These are phyloP conservation scores for Leptographium radiaticola DNA, from an alignment of 2,329 filamentous ascomycete species.

Conservation along the genomic window DNA sequence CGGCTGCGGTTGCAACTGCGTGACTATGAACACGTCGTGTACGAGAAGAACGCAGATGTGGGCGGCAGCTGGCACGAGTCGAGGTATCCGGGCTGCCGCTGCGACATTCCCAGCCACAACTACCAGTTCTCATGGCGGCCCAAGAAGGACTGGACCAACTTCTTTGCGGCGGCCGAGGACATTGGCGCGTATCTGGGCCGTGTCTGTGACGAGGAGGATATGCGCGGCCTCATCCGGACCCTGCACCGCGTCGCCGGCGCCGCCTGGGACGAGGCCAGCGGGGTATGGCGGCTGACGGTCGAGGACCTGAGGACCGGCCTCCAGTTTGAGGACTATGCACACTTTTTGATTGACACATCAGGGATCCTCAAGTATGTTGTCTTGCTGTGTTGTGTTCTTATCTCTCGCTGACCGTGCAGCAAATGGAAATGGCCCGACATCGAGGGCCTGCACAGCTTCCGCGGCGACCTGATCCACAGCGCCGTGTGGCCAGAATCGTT, in stretches of 20 bases:
- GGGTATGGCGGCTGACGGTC: slow-evolving; percentile 29
- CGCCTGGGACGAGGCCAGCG: slow-evolving; percentile 29
- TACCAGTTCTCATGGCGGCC: slow-evolving; percentile 50
- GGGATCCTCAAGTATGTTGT: slow-evolving; percentile 38
- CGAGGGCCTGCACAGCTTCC: slow-evolving; percentile 29
- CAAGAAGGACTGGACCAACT: slow-evolving; percentile 45
- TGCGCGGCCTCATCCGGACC: slow-evolving; percentile 30
- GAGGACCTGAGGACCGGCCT: slow-evolving; percentile 23
- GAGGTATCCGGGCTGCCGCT: slow-evolving; percentile 42
- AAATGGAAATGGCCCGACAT: slow-evolving; percentile 41
- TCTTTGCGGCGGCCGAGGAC: slow-evolving; percentile 40
- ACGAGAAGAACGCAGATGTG: slow-evolving; percentile 42
- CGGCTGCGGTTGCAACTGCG: slow-evolving; percentile 28
- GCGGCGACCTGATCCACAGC: slow-evolving; percentile 37
- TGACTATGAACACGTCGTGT: slow-evolving; percentile 33
- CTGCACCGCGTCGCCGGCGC: slow-evolving; percentile 28
- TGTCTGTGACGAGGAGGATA: slow-evolving; percentile 30
- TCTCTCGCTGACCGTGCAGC: slow-evolving; percentile 16
- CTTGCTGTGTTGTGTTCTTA: too few relatives aligned
- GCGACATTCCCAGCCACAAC: slow-evolving; percentile 45
- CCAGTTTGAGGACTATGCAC: slow-evolving; percentile 29
- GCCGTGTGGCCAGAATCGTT: slow-evolving; percentile 38
- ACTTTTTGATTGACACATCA: slow-evolving; percentile 35
- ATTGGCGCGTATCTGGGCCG: slow-evolving; percentile 40
- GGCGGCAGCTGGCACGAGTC: slow-evolving; percentile 49